These are phyloP conservation scores for Vigna reflexopilosa DNA, from an alignment of 306 rosid genomes.

Conservation along the genomic window DNA sequence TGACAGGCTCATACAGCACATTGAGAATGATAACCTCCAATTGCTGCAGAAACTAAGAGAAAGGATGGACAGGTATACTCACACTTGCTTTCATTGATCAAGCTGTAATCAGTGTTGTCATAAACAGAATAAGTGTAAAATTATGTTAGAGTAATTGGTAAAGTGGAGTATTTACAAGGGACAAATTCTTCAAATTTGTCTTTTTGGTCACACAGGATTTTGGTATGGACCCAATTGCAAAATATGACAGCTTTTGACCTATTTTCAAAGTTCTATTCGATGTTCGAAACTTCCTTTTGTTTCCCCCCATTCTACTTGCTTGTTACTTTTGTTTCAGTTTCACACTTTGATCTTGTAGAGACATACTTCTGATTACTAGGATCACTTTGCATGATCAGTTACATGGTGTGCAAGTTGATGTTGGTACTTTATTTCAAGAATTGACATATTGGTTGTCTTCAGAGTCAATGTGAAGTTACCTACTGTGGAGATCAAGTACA, in stretches of 20 bases:
- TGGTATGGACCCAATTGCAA: constrained; percentile 16
- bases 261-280: constrained; percentile 29
- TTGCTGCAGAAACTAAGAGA: constrained; percentile 55
- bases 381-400: background rate
- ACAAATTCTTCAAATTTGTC: constrained; percentile 16
- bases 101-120: constrained; percentile 24
- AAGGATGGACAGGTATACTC: constrained; percentile 65
- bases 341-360: constrained; percentile 1
- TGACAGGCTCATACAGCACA: constrained; percentile 62
- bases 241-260: constrained; percentile 21
- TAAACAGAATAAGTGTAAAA: background rate
- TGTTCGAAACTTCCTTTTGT: constrained; percentile 27
- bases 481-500: constrained; percentile 62
- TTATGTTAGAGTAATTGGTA: constrained; percentile 19
- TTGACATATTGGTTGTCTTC: constrained; percentile 45
- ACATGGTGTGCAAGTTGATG: background rate
- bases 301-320: background rate
- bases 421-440: constrained; percentile 36
- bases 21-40: constrained; percentile 66
- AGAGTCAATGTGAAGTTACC: constrained; percentile 62
- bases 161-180: background rate
- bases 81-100: constrained; percentile 16
- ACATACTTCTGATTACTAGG: background rate
- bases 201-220: background rate
- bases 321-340: constrained; percentile 25